phyloP scores from a whole-genome alignment of 208 protist genomes.

The Trypanosoma boissoni region DNA sequence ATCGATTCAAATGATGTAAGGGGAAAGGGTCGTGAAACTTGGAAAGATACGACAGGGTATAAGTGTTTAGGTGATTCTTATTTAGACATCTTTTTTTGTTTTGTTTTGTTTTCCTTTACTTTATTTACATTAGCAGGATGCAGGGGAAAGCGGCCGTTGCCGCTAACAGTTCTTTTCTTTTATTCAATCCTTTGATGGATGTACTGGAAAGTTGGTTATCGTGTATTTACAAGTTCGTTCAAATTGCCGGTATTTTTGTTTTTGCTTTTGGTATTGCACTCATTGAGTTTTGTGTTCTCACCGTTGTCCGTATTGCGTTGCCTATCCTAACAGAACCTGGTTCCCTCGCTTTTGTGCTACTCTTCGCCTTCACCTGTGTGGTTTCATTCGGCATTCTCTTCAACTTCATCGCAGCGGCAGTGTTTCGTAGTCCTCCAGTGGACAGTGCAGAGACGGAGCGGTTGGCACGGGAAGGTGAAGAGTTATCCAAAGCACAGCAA shows the following conservation, averaged over 20 bases:
- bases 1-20: too few species aligned
- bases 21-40: too few species aligned
- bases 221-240: not conserved
- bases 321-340: conserved; percentile 39
- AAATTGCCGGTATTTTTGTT: conserved; percentile 6
- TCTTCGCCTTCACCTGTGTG: conserved; percentile 33
- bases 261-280: conserved; percentile 43
- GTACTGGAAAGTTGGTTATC: not conserved
- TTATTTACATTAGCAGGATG: too few species aligned
- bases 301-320: conserved; percentile 37
- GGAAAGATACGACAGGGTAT: too few species aligned
- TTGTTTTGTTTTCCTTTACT: too few species aligned
- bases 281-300: conserved; percentile 48
- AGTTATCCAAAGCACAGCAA: conserved; percentile 28
- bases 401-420: conserved; percentile 53
- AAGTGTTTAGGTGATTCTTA: too few species aligned
- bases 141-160: too few species aligned
- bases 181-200: not conserved
- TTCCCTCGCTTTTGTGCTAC: conserved; percentile 24
- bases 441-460: conserved; percentile 36
- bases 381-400: conserved; percentile 68
- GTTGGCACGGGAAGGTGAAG: conserved; percentile 31
- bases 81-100: too few species aligned
- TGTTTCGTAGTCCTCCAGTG: conserved; percentile 27
- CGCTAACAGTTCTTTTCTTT: too few species aligned